Evolutionary conservation across 2,329 filamentous ascomycete species (phyloP).

Genomic region (Colletotrichum tanaceti): DNA sequence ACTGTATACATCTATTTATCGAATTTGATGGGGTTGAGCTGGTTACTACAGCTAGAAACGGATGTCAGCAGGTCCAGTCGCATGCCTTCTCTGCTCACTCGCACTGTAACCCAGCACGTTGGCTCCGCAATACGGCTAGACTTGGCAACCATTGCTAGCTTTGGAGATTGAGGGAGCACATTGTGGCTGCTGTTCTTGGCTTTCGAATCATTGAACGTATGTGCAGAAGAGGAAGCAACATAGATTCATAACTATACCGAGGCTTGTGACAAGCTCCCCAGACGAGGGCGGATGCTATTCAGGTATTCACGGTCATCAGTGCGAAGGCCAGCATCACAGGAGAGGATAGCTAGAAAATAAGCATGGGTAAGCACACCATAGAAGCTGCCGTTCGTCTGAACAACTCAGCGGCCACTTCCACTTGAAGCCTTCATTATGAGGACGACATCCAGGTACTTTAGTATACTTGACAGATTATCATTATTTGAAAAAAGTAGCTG

Average conservation of each 20-base stretch:
- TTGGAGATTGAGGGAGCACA: not conserved
- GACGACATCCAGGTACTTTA: not conserved
- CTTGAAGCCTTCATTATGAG: not conserved
- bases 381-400: not conserved
- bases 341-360: no score
- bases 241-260: not conserved
- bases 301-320: no score
- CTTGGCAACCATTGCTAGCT: not conserved
- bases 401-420: not conserved
- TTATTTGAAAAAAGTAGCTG: not conserved
- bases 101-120: not conserved
- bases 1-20: not conserved
- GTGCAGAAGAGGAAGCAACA: conserved; percentile 3
- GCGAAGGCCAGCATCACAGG: no score
- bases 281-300: no score
- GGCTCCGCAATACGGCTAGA: not conserved
- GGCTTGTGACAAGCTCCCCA: no score
- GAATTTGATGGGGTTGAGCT: not conserved
- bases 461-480: not conserved
- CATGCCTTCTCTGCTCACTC: not conserved
- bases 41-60: not conserved
- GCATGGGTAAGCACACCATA: not conserved
- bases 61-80: not conserved
- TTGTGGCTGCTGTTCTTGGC: not conserved
- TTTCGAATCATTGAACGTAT: not conserved